These are phyloP conservation scores for Keqinozyma sinolaborantium DNA, from an alignment of 1,139 yeast genomes.

Conservation along the genomic window DNA sequence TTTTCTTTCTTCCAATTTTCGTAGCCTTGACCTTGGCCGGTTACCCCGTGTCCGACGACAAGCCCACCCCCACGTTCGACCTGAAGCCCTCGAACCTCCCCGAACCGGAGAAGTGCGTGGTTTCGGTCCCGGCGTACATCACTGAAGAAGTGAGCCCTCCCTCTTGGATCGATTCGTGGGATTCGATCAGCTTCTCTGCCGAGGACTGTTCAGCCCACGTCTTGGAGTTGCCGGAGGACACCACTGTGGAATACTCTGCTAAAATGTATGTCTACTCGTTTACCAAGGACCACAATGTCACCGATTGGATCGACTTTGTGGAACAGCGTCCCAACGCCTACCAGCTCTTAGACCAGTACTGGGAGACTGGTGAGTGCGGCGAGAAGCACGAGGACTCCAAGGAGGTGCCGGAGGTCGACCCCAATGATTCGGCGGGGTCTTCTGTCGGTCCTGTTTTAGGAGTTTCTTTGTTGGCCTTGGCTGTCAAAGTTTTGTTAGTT, in stretches of 20 bases:
- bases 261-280: not conserved
- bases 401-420: not conserved
- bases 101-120: not conserved
- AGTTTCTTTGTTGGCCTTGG: slow-evolving; percentile 10
- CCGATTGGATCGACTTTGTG: not conserved
- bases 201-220: not conserved
- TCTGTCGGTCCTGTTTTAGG: not conserved
- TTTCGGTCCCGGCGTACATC: not conserved
- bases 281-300: not conserved
- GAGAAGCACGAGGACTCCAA: not conserved
- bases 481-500: not conserved
- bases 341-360: not conserved
- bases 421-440: not conserved
- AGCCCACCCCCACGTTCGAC: not conserved
- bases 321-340: not conserved
- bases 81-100: not conserved
- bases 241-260: not conserved
- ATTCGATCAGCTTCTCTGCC: not conserved
- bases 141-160: not conserved
- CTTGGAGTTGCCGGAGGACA: not conserved
- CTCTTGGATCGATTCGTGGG: not conserved
- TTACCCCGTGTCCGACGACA: not conserved
- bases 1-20: not conserved
- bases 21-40: not conserved
- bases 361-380: not conserved